Conservation (phyloP, 768 basidiomycete species). For the Sporobolomyces pararoseus region DNA sequence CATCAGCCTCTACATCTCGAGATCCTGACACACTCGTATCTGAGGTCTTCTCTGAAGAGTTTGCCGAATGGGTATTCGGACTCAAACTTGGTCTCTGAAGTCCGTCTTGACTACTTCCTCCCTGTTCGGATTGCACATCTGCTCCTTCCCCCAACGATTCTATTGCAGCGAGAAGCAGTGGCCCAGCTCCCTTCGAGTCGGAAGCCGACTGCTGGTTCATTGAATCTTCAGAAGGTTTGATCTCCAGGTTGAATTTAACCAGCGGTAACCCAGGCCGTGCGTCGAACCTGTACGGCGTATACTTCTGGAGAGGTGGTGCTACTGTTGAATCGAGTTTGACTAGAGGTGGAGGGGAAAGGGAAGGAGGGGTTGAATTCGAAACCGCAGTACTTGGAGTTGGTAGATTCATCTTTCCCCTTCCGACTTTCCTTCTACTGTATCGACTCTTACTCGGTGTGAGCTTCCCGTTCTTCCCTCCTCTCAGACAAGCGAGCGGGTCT, state of each 20-base stretch:
- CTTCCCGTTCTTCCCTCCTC: too few relatives aligned
- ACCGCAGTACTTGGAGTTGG: too few relatives aligned
- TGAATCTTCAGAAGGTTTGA: not conserved
- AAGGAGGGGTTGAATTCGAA: not conserved
- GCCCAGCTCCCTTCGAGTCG: constrained; percentile 1
- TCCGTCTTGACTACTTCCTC: constrained; percentile 5
- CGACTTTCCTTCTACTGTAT: too few relatives aligned
- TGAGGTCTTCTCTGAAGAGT: constrained; percentile 4
- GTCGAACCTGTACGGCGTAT: constrained; percentile 17
- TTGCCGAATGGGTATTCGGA: not conserved
- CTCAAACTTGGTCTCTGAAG: not conserved
- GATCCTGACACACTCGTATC: not conserved
- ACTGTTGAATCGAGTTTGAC: too few relatives aligned
- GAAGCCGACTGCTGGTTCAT: not conserved
- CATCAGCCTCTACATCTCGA: not conserved
- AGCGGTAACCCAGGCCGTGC: not conserved
- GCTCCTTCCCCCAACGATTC: not conserved
- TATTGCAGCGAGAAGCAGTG: not conserved
- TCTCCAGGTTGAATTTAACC: not conserved
- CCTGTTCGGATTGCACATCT: not conserved
- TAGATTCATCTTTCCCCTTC: too few relatives aligned
- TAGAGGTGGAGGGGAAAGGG: not conserved
- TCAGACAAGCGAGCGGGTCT: too few relatives aligned
- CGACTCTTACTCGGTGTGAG: too few relatives aligned
- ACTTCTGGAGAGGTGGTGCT: not conserved